Base-by-base conservation (phyloP, 768 basidiomycete species). In the Pleurotus sapidus region DNA sequence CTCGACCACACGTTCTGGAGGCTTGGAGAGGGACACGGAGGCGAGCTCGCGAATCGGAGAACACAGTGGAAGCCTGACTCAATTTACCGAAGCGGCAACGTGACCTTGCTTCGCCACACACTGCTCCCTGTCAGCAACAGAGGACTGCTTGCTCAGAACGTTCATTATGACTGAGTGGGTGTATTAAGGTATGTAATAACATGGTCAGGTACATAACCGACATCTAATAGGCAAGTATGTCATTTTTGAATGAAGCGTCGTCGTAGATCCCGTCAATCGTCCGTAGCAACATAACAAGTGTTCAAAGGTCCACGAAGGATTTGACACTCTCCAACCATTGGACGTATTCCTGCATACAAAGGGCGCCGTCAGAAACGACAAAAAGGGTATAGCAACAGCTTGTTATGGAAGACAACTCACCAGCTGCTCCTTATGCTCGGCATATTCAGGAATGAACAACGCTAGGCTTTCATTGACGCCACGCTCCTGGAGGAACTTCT, bases 401-500 rank as follows among this genome's bases (percentile, higher is more conserved):
- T n/a, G 38, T 5, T 55, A 58, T 9, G 12, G 30, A 43, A 51
- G 15, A 18, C 15, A 15, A 72, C 82, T 37, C 34, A 94, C 94
- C 83, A 87, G 87, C 77, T 98, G 95, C 68, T 98, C 95, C 80
- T 97, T 98, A 77, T 78, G 77, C 67, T 91, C 88, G 12, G 89
- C 87, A 67, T 93, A 93, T 60, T 95, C 89, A 15, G 91, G 90
- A 59, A 98, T 84, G 77, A 97, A 95, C 63, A 84, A 69, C 0
- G 95, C 96, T 45, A 95, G 77, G 38, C 67, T 74, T 65, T 92
- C 89, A 69, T 93, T 85, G 64, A 99, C 81, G 6, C 94, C 95
- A 55, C 96, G 88, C 76, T 98, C 95, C 61, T 85, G 81, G 57
- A 99, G 74, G 82, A 81, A 98, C 67, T 83, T 82, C 67, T 96